A percentile compares a stretch with the other conserved stretches of the same genome.
Conservation (phyloP, 768 basidiomycete species). For the Tylopilus rubrobrunneus region DNA sequence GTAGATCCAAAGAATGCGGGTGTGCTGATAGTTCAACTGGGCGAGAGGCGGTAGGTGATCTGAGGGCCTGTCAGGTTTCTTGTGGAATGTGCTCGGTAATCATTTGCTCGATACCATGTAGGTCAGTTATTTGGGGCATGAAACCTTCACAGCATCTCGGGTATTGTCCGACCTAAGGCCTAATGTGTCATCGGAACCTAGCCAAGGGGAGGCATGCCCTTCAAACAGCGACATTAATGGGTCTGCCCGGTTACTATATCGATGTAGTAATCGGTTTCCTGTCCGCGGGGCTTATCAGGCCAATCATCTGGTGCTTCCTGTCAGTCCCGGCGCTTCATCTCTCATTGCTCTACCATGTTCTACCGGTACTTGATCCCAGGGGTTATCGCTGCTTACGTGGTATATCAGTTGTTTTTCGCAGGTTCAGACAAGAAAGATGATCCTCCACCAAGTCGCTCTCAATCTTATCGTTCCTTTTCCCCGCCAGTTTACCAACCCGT, state of each 20-base stretch:
- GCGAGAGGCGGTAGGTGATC: not conserved
- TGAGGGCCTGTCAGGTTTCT: not conserved
- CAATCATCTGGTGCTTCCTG: not conserved
- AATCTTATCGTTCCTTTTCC: not conserved
- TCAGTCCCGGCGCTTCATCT: not conserved
- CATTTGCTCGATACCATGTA: not conserved
- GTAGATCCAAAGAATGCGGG: conserved; percentile 81
- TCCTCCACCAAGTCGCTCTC: not conserved
- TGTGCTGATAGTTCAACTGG: conserved; percentile 67
- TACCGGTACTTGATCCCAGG: conserved; percentile 5
- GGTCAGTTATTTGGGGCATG: too few species aligned
- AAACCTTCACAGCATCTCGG: too few species aligned
- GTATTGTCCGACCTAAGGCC: too few species aligned
- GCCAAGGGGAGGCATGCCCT: too few species aligned
- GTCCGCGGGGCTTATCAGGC: too few species aligned
- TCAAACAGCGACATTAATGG: too few species aligned
- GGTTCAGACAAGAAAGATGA: conserved; percentile 2
- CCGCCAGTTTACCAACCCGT: too few species aligned
- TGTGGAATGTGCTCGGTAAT: not conserved
- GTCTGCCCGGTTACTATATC: too few species aligned
- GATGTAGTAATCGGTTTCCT: too few species aligned
- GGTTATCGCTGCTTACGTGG: conserved; percentile 6
- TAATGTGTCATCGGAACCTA: too few species aligned
- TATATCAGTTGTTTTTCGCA: conserved; percentile 10
- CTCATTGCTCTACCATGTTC: conserved; percentile 2